Evolutionary conservation across 2,329 filamentous ascomycete species (phyloP).

Genomic region (Hypoxylon sp.): DNA sequence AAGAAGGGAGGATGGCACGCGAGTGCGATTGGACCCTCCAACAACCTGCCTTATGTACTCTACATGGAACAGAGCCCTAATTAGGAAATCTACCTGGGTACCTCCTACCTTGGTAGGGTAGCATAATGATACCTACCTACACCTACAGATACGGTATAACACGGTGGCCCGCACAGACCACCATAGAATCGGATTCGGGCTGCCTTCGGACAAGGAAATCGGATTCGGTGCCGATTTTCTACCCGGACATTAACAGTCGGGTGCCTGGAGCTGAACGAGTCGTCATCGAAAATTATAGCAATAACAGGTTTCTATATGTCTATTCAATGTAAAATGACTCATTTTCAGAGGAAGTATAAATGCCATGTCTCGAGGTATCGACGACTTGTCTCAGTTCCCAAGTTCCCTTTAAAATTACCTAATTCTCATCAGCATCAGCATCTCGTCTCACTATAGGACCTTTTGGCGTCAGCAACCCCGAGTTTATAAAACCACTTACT

Average conservation of each 20-base stretch:
- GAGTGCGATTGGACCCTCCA: not conserved
- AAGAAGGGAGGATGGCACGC: not conserved
- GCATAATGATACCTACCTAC: not conserved
- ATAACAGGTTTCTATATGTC: not conserved
- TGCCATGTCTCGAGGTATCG: not conserved
- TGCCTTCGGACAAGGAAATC: constrained; percentile 4
- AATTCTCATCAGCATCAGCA: not conserved
- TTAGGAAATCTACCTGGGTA: not conserved
- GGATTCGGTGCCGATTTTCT: constrained; percentile 13
- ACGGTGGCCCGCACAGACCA: constrained; percentile 1
- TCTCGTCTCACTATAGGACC: not conserved
- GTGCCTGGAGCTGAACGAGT: not conserved
- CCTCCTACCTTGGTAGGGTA: too few relatives aligned
- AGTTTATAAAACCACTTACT: not conserved
- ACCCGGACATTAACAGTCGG: not conserved
- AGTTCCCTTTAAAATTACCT: not conserved
- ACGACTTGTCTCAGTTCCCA: not conserved
- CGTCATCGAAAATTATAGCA: not conserved
- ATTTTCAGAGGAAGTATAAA: not conserved
- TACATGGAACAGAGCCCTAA: not conserved
- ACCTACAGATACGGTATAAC: not conserved
- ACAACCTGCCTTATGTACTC: not conserved
- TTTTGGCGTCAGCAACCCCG: not conserved
- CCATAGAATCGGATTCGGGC: constrained; percentile 2
- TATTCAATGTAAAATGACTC: not conserved